Base-by-base conservation (phyloP, 2,329 filamentous ascomycete species). In the Uncinocarpus reesii region DNA sequence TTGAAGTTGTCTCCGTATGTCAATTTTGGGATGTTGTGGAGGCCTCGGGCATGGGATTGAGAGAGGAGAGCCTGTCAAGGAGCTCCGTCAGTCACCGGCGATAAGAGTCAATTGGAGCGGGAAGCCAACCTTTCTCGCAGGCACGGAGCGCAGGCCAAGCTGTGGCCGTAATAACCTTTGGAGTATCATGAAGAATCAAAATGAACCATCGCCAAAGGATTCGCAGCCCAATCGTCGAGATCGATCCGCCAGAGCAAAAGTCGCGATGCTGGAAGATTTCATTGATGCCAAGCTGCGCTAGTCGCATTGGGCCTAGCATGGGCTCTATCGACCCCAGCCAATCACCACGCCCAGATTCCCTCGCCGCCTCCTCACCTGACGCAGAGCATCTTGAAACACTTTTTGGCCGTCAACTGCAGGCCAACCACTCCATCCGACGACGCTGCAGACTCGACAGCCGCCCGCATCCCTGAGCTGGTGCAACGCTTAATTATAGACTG, bases 11-110 rank as follows among this genome's bases (percentile, higher is more conserved):
- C 54, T 48, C 73, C 66, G 59, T 75, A 67, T 34, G 61, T 63
- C 55, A 79, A 71, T 52, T 66, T 58, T 20, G 76, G 75, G 4
- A 77, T 66, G 38, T 58, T 57, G 59, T 78, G 72, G 37, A 65
- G 45, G 51, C 55, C 57, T 56, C 66, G 62, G 53, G 53, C 60
- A 56, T 68, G 65, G 53, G 59, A 60, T 54, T 59, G 59, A 56
- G 61, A 56, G 51, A 67, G 59, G 51, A 63, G 59, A 59, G 62
- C 18, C 45, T 41, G 28, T 13, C 7, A 38, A 38, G 48, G 32
- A 47, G 16, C 37, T 29, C 24, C 8, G 45, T 47, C 18, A 42
- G 29, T n/a, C 15, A 7, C 2, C 23, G 5, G 4, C 10, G 23
- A 32, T 7, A 3, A 41, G 43, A 20, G 21, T 13, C 29, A 51